Evolutionary conservation across 805 yeast species (phyloP), one percentile per base, ranked within the genome.

Genomic region (Soucietia sequanensis): DNA sequence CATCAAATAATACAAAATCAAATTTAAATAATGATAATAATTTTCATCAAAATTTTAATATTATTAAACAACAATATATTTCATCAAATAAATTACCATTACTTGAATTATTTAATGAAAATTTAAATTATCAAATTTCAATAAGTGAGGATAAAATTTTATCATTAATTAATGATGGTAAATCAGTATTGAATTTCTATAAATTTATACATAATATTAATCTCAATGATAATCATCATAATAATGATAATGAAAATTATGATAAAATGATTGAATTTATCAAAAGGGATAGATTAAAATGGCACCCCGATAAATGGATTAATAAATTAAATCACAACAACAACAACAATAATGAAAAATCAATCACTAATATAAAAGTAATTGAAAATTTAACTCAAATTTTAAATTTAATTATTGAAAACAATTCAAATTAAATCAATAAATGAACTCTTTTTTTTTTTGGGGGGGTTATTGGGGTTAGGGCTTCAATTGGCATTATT

Each of bases 291-390:
- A 52, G 88, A 35, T 53, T 81, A 5, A 56, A 75, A 41, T 81
- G 88, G 88, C 89, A 81, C 51, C 89, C 89, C 1, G 89, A 81
- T 48, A 73, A 70, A 47, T 74, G 81, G 80, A 47, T 52, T 8
- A 50, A 53, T 8, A 51, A 50, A 24, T 47, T 64, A 3, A 40
- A 52, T 11, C 36, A 31, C 16, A 18, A 16, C 6, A 27, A 25
- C 4, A 18, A 23, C 14, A n/a, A n/a, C n/a, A n/a, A n/a, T n/a
- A n/a, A n/a, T n/a, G n/a, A n/a, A n/a, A n/a, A n/a, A n/a, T n/a
- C n/a, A n/a, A n/a, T n/a, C n/a, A n/a, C n/a, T n/a, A n/a, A n/a
- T n/a, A n/a, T n/a, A n/a, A n/a, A n/a, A n/a, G n/a, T n/a, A n/a
- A n/a, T n/a, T n/a, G n/a, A n/a, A n/a, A 39, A 34, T 22, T 41